These are phyloP conservation scores for Fusarium sp. DNA, from an alignment of 2,329 filamentous ascomycete species.

Conservation along the genomic window DNA sequence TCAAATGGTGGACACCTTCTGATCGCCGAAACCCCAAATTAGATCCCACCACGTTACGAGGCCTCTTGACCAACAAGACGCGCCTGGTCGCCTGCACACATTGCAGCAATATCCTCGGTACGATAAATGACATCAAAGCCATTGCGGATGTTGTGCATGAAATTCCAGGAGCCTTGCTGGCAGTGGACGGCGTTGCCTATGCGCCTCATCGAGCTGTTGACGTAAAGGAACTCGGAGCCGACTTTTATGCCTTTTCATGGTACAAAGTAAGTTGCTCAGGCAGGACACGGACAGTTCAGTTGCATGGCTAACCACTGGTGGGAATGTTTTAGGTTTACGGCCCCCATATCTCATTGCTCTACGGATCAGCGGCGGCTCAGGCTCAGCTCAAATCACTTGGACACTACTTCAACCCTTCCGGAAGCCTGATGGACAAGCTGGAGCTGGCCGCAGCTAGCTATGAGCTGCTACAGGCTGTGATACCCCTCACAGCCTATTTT, in stretches of 20 bases:
- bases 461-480: slow-evolving; percentile 3
- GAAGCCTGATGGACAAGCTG: slow-evolving; percentile 2
- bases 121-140: neutral
- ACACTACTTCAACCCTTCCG: neutral
- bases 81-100: slow-evolving; percentile 7
- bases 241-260: slow-evolving; percentile 11
- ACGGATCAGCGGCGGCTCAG: neutral
- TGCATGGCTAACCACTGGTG: neutral
- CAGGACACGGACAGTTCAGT: neutral
- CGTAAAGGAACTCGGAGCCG: slow-evolving; percentile 5
- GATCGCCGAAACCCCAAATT: neutral
- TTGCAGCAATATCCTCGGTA: slow-evolving; percentile 8
- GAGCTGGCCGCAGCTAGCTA: slow-evolving; percentile 10
- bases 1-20: slow-evolving; percentile 3
- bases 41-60: neutral
- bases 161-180: neutral
- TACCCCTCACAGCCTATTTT: slow-evolving; percentile 7
- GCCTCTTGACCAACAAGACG: slow-evolving; percentile 7
- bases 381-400: neutral
- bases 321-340: neutral
- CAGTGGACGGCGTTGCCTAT: slow-evolving; percentile 5
- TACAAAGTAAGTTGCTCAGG: neutral
- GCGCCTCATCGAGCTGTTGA: slow-evolving; percentile 6
- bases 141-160: slow-evolving; percentile 8
- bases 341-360: slow-evolving; percentile 2